Conservation (phyloP, 768 basidiomycete species). For the Phaeolepiota aurea region DNA sequence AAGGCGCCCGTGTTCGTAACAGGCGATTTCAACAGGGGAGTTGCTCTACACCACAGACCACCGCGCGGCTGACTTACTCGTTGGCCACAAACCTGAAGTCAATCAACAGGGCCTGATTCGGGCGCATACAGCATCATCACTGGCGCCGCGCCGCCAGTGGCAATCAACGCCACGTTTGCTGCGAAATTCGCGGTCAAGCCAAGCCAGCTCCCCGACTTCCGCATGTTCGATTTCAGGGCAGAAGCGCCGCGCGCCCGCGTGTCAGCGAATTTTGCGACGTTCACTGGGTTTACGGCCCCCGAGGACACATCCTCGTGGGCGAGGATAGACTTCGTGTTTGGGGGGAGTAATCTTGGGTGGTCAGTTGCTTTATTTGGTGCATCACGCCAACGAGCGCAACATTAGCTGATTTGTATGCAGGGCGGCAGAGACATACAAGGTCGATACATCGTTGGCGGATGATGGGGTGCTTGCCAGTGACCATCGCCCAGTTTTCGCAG, state of each 20-base stretch:
- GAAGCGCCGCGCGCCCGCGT: conserved; percentile 30
- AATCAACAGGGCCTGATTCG: conserved; percentile 32
- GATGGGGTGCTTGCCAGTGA: conserved; percentile 49
- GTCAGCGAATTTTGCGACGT: conserved; percentile 40
- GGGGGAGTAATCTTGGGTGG: conserved; percentile 37
- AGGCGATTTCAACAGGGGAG: conserved; percentile 45
- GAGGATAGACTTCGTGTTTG: conserved; percentile 47
- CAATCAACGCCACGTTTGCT: conserved; percentile 34
- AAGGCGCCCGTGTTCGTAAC: conserved; percentile 35
- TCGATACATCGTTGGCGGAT: conserved; percentile 32
- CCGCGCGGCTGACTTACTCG: too few relatives aligned
- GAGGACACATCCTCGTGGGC: conserved; percentile 24
- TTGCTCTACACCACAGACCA: too few relatives aligned
- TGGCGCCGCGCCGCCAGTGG: conserved; percentile 26
- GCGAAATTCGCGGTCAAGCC: conserved; percentile 27
- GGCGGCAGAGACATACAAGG: conserved; percentile 24
- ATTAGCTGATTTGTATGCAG: not conserved
- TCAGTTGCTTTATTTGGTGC: conserved; percentile 15
- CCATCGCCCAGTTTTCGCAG: conserved; percentile 46
- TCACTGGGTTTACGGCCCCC: conserved; percentile 39
- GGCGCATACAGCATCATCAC: conserved; percentile 46
- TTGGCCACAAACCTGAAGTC: too few relatives aligned
- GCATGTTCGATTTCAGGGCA: conserved; percentile 35
- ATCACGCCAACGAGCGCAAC: not conserved
- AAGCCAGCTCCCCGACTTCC: conserved; percentile 24